Evolutionary conservation across 495 filamentous ascomycete species (phyloP).

Genomic region (Penicillium robsamsonii): DNA sequence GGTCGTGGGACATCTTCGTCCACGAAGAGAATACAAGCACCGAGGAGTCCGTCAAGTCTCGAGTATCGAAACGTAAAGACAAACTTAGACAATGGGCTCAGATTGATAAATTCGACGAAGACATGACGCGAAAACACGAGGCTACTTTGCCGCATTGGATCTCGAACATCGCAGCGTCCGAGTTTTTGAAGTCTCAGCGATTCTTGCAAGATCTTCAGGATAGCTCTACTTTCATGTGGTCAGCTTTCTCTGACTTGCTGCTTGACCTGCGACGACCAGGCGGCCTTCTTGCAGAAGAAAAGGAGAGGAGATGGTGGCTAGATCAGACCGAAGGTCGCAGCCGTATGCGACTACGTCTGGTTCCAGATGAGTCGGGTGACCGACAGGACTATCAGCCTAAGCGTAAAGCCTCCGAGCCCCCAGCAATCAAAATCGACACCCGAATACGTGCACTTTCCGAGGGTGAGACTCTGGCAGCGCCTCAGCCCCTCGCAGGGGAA

Average conservation of each 20-base stretch:
- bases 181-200: slow-evolving; percentile 86
- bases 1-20: slow-evolving; percentile 83
- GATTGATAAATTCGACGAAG: slow-evolving; percentile 64
- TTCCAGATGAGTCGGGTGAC: slow-evolving; percentile 68
- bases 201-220: slow-evolving; percentile 90
- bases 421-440: slow-evolving; percentile 39
- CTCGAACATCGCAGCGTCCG: slow-evolving; percentile 87
- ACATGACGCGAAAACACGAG: slow-evolving; percentile 73
- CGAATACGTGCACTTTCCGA: slow-evolving; percentile 30
- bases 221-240: slow-evolving; percentile 68
- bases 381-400: slow-evolving; percentile 84
- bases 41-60: slow-evolving; percentile 63
- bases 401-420: slow-evolving; percentile 56
- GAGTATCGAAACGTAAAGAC: slow-evolving; percentile 74
- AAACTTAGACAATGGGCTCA: slow-evolving; percentile 73
- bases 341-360: slow-evolving; percentile 84
- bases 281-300: slow-evolving; percentile 68
- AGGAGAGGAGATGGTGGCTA: slow-evolving; percentile 76
- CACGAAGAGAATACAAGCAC: slow-evolving; percentile 72
- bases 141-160: slow-evolving; percentile 85
- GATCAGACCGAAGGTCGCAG: slow-evolving; percentile 95
- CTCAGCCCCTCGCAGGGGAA: slow-evolving; percentile 31
- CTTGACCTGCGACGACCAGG: slow-evolving; percentile 71
- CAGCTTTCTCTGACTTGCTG: slow-evolving; percentile 70
- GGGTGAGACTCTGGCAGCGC: slow-evolving; percentile 38